phyloP scores from a whole-genome alignment of 306 rosid species.

The Cucurbita argyrosperma region DNA sequence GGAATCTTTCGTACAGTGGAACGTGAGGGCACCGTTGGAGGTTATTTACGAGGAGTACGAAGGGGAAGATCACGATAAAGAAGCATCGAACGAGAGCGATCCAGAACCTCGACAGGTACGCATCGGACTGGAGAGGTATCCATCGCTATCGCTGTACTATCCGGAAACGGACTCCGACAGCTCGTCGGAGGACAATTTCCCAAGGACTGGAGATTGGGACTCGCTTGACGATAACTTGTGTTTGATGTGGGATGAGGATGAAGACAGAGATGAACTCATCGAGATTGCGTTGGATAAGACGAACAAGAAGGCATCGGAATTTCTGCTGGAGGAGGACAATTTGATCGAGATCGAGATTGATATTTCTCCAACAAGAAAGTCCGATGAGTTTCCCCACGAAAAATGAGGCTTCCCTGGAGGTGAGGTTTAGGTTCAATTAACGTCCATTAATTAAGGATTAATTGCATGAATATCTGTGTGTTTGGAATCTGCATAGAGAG shows the following conservation, averaged over 20 bases:
- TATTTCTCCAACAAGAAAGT: conserved; percentile 18
- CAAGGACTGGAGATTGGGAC: conserved; percentile 1
- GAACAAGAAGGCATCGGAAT: conserved; percentile 8
- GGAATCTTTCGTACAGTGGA: conserved; percentile 56
- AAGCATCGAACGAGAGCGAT: not conserved
- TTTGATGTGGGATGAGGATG: conserved; percentile 63
- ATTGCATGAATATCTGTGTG: not conserved
- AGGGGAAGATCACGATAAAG: conserved; percentile 33
- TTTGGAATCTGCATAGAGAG: not conserved
- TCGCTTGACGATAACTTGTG: conserved; percentile 27
- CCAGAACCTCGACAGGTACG: conserved; percentile 3
- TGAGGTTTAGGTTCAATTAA: not conserved
- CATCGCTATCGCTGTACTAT: conserved; percentile 44
- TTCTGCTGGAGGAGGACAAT: conserved; percentile 24
- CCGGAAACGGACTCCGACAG: conserved; percentile 74
- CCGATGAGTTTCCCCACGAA: not conserved
- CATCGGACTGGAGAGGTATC: conserved; percentile 23
- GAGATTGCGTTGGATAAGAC: conserved; percentile 64
- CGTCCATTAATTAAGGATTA: not conserved
- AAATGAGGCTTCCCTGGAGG: not conserved
- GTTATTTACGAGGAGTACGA: conserved; percentile 69
- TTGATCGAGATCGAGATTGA: conserved; percentile 37
- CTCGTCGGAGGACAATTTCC: conserved; percentile 42
- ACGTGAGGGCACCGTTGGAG: conserved; percentile 73
- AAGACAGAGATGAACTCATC: conserved; percentile 65